Evolutionary conservation across 805 yeast genomes (phyloP), one percentile per base, ranked within the genome.

Genomic region (Metschnikowia dekortorum): DNA sequence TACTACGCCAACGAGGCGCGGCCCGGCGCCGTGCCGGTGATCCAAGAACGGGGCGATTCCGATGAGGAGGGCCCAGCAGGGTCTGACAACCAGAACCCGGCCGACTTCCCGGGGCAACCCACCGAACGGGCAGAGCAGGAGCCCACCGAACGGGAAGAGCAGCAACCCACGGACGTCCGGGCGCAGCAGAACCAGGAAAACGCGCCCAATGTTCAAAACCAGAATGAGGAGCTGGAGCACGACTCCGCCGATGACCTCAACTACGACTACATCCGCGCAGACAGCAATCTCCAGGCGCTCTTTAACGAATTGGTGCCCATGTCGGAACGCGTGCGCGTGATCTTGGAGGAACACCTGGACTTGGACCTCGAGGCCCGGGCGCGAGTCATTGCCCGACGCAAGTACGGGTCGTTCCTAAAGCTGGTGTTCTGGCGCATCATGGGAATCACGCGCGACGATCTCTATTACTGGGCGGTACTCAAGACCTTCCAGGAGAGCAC

Each of bases 381-480:
- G 0, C 69, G 61, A 31, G 67, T 66, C 30, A 54, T 64, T 4
- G 73, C 82, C 4, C 57, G 65, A 13, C 47, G 53, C 33, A 78
- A 62, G 52, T 71, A 63, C 61, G 61, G 68, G 14, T 50, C 54
- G 33, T 8, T 62, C 44, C 53, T 70, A 56, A 64, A 68, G 62
- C 58, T 56, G 53, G 13, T 76, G 0, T 79, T 79, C 61, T 83
- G 87, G 85, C 63, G 61, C 37, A 28, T 79, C 4, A 79, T 84
- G 84, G 85, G 87, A 0, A 71, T 84, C 34, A 58, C 74, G 2
- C 69, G 60, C 44, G 56, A 62, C 8, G 82, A 83, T 53, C 56
- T 84, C 47, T 75, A 73, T 58, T 70, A 80, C 61, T 77, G 81
- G 69, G 80, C 78, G 13, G 81, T 82, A 14, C 48, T 57, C 46